A percentile compares a stretch with the other conserved stretches of the same genome.
Evolutionary conservation across 371 early-diverging fungal genomes (phyloP).

Genomic region (Mycotypha africana): DNA sequence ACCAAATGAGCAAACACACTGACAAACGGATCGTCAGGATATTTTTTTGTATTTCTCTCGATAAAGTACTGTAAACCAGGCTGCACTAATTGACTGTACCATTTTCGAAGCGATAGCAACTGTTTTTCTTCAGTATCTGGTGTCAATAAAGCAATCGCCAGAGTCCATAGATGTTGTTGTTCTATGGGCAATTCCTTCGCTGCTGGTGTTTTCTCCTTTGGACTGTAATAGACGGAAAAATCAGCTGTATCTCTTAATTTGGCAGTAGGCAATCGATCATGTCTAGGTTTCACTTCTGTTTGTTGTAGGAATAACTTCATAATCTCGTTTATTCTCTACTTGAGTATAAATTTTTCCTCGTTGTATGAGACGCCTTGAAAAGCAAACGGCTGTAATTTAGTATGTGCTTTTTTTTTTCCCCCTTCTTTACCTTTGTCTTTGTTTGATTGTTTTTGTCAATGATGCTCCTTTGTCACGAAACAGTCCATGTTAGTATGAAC

Average conservation of each 20-base stretch:
- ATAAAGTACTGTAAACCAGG: conserved; percentile 8
- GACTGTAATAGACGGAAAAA: conserved; percentile 3
- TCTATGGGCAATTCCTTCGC: not conserved
- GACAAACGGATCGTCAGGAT: conserved; percentile 5
- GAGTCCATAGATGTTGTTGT: conserved; percentile 9
- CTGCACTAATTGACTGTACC: conserved; percentile 7
- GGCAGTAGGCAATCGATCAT: conserved; percentile 1
- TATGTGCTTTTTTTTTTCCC: too few relatives aligned
- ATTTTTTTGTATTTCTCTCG: not conserved
- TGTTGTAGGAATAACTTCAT: conserved; percentile 9
- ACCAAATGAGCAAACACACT: conserved; percentile 6
- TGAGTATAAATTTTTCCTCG: too few relatives aligned
- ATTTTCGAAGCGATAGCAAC: not conserved
- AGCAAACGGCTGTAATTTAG: too few relatives aligned
- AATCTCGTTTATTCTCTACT: conserved; percentile 5
- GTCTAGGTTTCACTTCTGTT: not conserved
- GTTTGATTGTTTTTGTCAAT: too few relatives aligned
- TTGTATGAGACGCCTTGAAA: too few relatives aligned
- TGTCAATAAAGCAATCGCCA: not conserved
- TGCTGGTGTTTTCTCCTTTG: not conserved
- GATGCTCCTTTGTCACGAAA: too few relatives aligned
- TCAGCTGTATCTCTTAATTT: not conserved
- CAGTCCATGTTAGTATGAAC: too few relatives aligned
- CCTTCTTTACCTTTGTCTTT: too few relatives aligned
- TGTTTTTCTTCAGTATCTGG: not conserved